These are phyloP conservation scores for Suillus discolor DNA, from an alignment of 768 basidiomycete genomes.

Conservation along the genomic window DNA sequence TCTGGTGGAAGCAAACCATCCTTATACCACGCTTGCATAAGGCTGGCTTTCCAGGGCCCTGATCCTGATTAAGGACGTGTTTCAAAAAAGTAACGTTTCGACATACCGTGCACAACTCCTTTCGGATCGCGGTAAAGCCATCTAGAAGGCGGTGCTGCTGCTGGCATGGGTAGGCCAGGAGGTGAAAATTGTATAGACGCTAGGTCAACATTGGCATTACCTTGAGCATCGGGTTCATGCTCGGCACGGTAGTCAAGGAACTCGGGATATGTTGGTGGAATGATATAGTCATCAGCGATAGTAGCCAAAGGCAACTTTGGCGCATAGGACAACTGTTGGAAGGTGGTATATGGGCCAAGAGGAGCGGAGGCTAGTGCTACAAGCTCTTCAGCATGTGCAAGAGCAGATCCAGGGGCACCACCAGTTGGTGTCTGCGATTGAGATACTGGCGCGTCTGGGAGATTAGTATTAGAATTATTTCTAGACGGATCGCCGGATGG, in stretches of 20 bases:
- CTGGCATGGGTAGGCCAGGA: conserved; percentile 76
- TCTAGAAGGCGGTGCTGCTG: conserved; percentile 63
- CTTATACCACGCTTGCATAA: conserved; percentile 91
- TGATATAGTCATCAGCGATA: conserved; percentile 89
- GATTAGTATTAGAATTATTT: conserved; percentile 29
- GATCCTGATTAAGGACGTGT: conserved; percentile 14
- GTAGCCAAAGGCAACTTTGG: conserved; percentile 87
- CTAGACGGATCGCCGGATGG: conserved; percentile 39
- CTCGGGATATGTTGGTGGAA: conserved; percentile 85
- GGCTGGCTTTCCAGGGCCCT: conserved; percentile 87
- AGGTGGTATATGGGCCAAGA: conserved; percentile 86
- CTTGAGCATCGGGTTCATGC: conserved; percentile 58
- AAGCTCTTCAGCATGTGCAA: conserved; percentile 64
- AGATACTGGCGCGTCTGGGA: conserved; percentile 19
- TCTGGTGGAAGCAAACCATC: conserved; percentile 82
- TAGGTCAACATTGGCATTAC: conserved; percentile 45
- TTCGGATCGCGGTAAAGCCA: conserved; percentile 90
- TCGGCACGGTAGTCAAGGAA: conserved; percentile 71
- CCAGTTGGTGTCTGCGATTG: conserved; percentile 31
- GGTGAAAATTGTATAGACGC: conserved; percentile 73
- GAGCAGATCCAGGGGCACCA: conserved; percentile 34
- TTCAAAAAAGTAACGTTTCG: neutral
- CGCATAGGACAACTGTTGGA: conserved; percentile 86
- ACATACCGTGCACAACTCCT: conserved; percentile 73
- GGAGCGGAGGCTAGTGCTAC: conserved; percentile 67